These are phyloP conservation scores for Sugiyamaella marilandica DNA, from an alignment of 805 yeast genomes.

Conservation along the genomic window DNA sequence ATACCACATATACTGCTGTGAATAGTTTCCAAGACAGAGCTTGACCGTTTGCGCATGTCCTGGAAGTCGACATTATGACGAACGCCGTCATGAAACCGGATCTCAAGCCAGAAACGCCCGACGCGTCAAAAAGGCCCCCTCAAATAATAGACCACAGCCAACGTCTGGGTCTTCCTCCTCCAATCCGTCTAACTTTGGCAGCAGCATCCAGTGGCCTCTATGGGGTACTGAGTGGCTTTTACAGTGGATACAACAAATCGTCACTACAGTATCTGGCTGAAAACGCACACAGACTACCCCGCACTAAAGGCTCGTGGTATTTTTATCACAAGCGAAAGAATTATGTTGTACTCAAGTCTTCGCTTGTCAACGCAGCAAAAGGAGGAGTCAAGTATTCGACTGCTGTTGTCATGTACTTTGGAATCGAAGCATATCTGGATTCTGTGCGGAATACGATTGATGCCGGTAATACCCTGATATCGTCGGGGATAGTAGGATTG, in stretches of 20 bases:
- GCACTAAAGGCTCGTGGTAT: constrained; percentile 78
- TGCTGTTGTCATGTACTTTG: constrained; percentile 49
- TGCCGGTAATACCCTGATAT: constrained; percentile 55
- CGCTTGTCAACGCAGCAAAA: constrained; percentile 45
- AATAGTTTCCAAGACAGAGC: neutral
- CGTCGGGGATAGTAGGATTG: constrained; percentile 50
- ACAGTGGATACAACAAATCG: constrained; percentile 51
- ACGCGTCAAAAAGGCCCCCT: neutral
- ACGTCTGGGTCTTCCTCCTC: constrained; percentile 18
- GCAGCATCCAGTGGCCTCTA: constrained; percentile 15
- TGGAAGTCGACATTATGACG: neutral
- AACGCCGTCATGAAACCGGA: no score
- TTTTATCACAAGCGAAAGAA: constrained; percentile 81
- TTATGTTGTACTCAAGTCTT: constrained; percentile 60
- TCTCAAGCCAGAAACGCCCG: no score
- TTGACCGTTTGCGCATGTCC: neutral
- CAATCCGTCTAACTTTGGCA: constrained; percentile 16
- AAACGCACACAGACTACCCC: constrained; percentile 78
- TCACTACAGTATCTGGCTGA: constrained; percentile 65
- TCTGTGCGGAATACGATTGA: constrained; percentile 49
- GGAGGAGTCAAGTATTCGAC: constrained; percentile 40
- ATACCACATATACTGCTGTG: no score
- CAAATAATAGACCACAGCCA: neutral
- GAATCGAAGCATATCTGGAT: constrained; percentile 61
- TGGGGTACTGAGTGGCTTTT: constrained; percentile 46